Conservation (phyloP, 306 rosid genomes). For the Trifolium pratense region DNA sequence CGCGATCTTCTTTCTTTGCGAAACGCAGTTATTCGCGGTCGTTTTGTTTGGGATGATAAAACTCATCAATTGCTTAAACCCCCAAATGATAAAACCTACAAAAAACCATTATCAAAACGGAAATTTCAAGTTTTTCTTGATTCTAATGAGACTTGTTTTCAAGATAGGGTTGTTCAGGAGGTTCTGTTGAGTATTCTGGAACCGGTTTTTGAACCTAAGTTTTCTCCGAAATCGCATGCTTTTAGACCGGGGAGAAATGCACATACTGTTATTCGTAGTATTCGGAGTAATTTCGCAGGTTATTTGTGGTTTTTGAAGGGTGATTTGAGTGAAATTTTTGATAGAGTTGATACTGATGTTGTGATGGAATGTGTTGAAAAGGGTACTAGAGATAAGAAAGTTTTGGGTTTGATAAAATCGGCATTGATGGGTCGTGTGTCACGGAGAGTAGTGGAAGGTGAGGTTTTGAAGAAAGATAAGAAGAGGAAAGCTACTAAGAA, state of each 20-base stretch:
- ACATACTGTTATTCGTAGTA: conserved; percentile 78
- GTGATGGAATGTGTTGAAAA: conserved; percentile 71
- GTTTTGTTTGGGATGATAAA: conserved; percentile 65
- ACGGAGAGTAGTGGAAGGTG: conserved; percentile 42
- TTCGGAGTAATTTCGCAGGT: conserved; percentile 92
- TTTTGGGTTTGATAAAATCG: conserved; percentile 68
- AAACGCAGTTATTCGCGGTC: conserved; percentile 66
- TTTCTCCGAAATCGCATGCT: conserved; percentile 77
- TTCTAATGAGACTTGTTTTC: conserved; percentile 75
- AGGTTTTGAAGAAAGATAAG: conserved; percentile 58
- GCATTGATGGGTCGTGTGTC: conserved; percentile 51
- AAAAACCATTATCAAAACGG: conserved; percentile 60
- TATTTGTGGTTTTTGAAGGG: conserved; percentile 89
- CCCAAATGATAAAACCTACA: conserved; percentile 58
- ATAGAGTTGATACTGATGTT: conserved; percentile 56
- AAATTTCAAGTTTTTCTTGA: conserved; percentile 60
- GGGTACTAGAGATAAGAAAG: conserved; percentile 72
- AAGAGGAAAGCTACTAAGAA: conserved; percentile 66
- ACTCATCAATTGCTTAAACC: conserved; percentile 47
- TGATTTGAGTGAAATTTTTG: conserved; percentile 70
- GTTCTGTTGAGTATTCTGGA: conserved; percentile 72
- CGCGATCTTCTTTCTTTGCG: conserved; percentile 76
- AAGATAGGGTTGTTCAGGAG: conserved; percentile 88
- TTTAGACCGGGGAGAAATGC: conserved; percentile 86
- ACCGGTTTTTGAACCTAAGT: conserved; percentile 80